A percentile compares a stretch with the other conserved stretches of the same genome.
phyloP scores from a whole-genome alignment of 2,329 filamentous ascomycete genomes.

The Sporothrix euskadiensis region DNA sequence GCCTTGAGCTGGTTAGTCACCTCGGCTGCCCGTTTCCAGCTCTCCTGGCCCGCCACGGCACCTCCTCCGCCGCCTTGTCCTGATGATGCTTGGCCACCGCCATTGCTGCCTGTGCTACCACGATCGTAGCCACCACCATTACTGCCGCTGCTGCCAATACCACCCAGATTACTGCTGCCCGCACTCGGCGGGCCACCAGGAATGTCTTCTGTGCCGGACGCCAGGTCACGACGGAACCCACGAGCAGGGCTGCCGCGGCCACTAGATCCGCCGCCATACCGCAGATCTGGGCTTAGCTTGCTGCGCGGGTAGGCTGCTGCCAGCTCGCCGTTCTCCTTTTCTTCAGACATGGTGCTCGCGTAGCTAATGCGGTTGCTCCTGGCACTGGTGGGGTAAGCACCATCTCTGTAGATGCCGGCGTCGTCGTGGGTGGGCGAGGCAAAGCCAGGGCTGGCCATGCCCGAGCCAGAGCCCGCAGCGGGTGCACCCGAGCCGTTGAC shows the following conservation, averaged over 20 bases:
- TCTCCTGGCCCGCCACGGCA: conserved; percentile 64
- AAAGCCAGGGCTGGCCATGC: conserved; percentile 41
- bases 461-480: conserved; percentile 30
- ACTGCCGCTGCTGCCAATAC: not conserved
- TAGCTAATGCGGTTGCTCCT: conserved; percentile 60
- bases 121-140: not conserved
- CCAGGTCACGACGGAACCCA: conserved; percentile 48
- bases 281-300: conserved; percentile 58
- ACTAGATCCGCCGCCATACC: conserved; percentile 51
- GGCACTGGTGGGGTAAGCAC: conserved; percentile 41
- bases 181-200: conserved; percentile 30
- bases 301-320: conserved; percentile 46
- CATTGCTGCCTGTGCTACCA: not conserved
- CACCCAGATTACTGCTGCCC: conserved; percentile 16
- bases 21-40: conserved; percentile 95
- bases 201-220: conserved; percentile 30
- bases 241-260: conserved; percentile 61
- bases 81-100: conserved; percentile 25
- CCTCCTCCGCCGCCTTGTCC: conserved; percentile 28
- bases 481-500: conserved; percentile 14
- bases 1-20: conserved; percentile 97
- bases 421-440: conserved; percentile 61
- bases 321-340: conserved; percentile 70
- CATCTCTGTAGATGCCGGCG: conserved; percentile 59
- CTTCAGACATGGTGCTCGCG: conserved; percentile 67